These are phyloP conservation scores for Daldinia caldariorum DNA, from an alignment of 495 filamentous ascomycete genomes.

Conservation along the genomic window DNA sequence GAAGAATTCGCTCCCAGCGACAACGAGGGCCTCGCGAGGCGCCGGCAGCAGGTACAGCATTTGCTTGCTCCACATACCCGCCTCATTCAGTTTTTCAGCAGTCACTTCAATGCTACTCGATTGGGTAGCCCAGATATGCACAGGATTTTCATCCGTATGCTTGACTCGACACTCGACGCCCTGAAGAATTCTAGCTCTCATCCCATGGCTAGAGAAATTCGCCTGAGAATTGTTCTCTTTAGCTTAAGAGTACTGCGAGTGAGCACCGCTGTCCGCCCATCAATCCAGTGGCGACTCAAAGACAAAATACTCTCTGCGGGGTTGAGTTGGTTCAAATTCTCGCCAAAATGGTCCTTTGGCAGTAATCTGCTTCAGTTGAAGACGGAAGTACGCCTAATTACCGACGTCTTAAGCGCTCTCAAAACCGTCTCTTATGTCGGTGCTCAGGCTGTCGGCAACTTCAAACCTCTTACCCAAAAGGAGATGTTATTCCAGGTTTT, in stretches of 20 bases:
- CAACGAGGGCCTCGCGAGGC: constrained; percentile 74
- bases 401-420: constrained; percentile 75
- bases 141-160: constrained; percentile 78
- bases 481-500: constrained; percentile 81
- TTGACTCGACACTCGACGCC: constrained; percentile 76
- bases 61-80: constrained; percentile 85
- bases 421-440: constrained; percentile 66
- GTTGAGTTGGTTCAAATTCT: constrained; percentile 84
- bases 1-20: constrained; percentile 95
- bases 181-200: constrained; percentile 76
- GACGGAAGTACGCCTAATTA: constrained; percentile 84
- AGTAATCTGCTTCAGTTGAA: constrained; percentile 93
- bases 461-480: constrained; percentile 76
- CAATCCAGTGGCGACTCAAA: constrained; percentile 79
- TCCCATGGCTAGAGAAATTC: constrained; percentile 87
- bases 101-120: constrained; percentile 91
- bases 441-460: constrained; percentile 59
- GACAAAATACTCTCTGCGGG: constrained; percentile 86
- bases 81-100: constrained; percentile 87
- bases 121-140: constrained; percentile 82
- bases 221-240: constrained; percentile 87
- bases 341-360: constrained; percentile 93
- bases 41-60: constrained; percentile 79
- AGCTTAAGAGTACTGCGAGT: constrained; percentile 78
- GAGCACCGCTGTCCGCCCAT: constrained; percentile 67